Evolutionary conservation across 1,139 yeast species (phyloP).

Genomic region (Taphrina deformans): DNA sequence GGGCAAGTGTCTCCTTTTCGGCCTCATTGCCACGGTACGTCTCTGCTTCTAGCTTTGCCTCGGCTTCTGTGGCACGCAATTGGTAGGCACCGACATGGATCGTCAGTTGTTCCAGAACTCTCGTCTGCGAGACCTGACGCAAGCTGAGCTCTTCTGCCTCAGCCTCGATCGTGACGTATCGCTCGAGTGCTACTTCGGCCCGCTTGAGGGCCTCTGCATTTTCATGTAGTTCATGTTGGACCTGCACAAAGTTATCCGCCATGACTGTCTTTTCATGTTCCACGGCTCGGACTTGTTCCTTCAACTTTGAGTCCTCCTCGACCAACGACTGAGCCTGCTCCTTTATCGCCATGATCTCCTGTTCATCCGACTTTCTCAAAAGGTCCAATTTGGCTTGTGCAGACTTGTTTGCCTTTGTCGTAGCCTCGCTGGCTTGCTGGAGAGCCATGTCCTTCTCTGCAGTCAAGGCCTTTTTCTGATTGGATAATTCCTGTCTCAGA

Average conservation of each 20-base stretch:
- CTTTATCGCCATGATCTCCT: background rate
- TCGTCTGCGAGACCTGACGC: conserved; percentile 3
- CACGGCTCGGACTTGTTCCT: background rate
- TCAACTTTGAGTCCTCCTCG: background rate
- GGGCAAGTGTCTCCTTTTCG: conserved; percentile 1
- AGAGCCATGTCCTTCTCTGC: background rate
- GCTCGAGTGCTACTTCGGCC: background rate
- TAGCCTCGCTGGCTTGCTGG: background rate
- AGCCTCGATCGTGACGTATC: conserved; percentile 8
- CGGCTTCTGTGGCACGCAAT: conserved; percentile 15
- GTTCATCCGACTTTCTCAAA: background rate
- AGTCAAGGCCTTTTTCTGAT: background rate
- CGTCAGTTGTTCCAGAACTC: conserved; percentile 1
- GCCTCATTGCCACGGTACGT: conserved; percentile 5
- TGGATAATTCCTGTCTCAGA: background rate
- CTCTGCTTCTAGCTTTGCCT: background rate
- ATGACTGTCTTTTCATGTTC: background rate
- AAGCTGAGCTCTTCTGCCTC: conserved; percentile 3
- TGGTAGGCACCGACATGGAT: conserved; percentile 1
- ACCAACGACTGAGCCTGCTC: background rate
- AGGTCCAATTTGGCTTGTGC: background rate
- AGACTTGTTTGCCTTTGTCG: background rate
- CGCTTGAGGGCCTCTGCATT: background rate
- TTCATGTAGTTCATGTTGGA: background rate
- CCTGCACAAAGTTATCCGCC: background rate